These are phyloP conservation scores for Phytophthora uliginosa DNA, from an alignment of 352 stramenopile genomes.

Conservation along the genomic window DNA sequence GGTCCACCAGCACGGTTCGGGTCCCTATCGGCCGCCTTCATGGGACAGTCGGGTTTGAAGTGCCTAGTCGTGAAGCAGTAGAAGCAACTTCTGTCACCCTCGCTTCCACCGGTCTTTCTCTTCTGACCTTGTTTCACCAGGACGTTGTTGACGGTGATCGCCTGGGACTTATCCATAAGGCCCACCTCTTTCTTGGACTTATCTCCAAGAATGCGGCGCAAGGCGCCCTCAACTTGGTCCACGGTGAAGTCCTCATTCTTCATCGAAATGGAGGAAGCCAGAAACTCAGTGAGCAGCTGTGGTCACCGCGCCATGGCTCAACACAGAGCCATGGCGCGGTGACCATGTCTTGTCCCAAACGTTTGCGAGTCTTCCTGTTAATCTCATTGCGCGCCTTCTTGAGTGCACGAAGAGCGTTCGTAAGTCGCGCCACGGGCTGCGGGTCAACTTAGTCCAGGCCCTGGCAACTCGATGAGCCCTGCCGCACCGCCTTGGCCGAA, in stretches of 20 bases:
- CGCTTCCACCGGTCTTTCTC: neutral
- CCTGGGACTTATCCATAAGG: neutral
- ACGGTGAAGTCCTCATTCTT: constrained; percentile 6
- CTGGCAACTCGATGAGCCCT: constrained; percentile 2
- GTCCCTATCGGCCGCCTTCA: neutral
- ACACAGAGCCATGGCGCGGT: constrained; percentile 20
- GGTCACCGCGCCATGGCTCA: too few species aligned
- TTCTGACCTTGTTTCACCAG: constrained; percentile 2
- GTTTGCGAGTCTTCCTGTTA: constrained; percentile 13
- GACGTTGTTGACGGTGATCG: constrained; percentile 11
- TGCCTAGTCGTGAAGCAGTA: constrained; percentile 15
- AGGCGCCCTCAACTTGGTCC: constrained; percentile 5
- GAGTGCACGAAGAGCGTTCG: neutral
- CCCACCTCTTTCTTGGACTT: constrained; percentile 23
- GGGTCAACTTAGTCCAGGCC: neutral
- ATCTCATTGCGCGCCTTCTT: constrained; percentile 21
- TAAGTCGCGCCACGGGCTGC: neutral
- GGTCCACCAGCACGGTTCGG: constrained; percentile 13
- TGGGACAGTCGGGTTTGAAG: constrained; percentile 11
- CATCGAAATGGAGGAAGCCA: constrained; percentile 21
- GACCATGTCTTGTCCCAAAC: too few species aligned
- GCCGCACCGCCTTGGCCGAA: constrained; percentile 6
- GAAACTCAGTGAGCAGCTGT: constrained; percentile 22
- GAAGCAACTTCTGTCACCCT: neutral
- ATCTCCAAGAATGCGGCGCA: constrained; percentile 3